A percentile compares a stretch with the other conserved stretches of the same genome.
Conservation (phyloP, 805 yeast species). For the Metschnikowia reukaufii region DNA sequence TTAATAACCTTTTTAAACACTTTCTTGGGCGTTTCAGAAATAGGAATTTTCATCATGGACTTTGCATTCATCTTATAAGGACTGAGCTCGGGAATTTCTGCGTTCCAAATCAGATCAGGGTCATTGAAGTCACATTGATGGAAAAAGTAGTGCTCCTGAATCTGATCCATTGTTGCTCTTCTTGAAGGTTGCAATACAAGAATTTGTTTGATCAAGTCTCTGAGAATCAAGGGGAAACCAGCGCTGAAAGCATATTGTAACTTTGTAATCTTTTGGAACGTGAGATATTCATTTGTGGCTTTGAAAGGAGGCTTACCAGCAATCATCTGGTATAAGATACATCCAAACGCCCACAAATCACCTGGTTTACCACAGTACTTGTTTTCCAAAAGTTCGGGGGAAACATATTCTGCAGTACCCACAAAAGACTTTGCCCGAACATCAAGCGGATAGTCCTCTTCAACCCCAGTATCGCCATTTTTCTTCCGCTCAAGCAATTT, state of each 20-base stretch:
- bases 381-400: conserved; percentile 75
- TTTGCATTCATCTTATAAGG: conserved; percentile 76
- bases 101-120: conserved; percentile 66
- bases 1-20: conserved; percentile 4
- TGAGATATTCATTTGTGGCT: conserved; percentile 77
- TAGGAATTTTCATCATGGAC: conserved; percentile 75
- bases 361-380: conserved; percentile 65
- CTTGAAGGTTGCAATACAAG: conserved; percentile 69
- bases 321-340: conserved; percentile 60
- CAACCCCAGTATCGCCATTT: conserved; percentile 30
- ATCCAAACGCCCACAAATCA: conserved; percentile 64
- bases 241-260: conserved; percentile 70
- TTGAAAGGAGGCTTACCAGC: conserved; percentile 78
- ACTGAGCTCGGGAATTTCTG: conserved; percentile 61
- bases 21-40: conserved; percentile 13
- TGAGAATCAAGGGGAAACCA: conserved; percentile 57
- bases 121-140: conserved; percentile 64
- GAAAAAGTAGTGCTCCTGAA: conserved; percentile 75
- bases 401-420: conserved; percentile 83
- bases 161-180: conserved; percentile 55
- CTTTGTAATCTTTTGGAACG: conserved; percentile 79
- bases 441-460: conserved; percentile 59
- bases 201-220: conserved; percentile 65
- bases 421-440: conserved; percentile 77
- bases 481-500: conserved; percentile 58